phyloP scores from a whole-genome alignment of 805 yeast species.

The Saitoella complicata region DNA sequence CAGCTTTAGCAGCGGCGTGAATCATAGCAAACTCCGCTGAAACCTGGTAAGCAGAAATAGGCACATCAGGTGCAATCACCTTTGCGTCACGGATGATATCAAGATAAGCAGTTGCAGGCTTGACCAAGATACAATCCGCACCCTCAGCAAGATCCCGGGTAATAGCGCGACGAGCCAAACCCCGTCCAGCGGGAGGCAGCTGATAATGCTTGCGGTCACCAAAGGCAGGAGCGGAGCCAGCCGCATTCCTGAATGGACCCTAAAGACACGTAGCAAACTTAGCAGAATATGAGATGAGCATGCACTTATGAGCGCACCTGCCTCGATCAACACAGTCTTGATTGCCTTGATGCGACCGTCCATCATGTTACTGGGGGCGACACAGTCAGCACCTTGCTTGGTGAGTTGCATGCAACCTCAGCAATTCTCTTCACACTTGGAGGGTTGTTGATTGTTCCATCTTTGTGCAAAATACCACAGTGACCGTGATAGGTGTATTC shows the following conservation, averaged over 20 bases:
- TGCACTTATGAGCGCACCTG: conserved; percentile 67
- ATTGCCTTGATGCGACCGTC: conserved; percentile 88
- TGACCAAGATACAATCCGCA: conserved; percentile 86
- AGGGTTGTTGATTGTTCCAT: conserved; percentile 68
- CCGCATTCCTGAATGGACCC: conserved; percentile 97
- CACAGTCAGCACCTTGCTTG: conserved; percentile 85
- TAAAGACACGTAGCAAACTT: conserved; percentile 81
- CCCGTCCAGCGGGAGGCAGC: conserved; percentile 82
- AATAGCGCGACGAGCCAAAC: conserved; percentile 85
- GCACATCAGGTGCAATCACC: conserved; percentile 63
- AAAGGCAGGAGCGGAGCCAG: conserved; percentile 71
- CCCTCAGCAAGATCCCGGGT: conserved; percentile 79
- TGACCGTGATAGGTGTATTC: conserved; percentile 98
- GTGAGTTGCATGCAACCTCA: conserved; percentile 90
- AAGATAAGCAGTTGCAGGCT: conserved; percentile 88
- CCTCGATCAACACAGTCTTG: conserved; percentile 65
- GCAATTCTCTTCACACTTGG: conserved; percentile 68
- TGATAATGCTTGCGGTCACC: conserved; percentile 93
- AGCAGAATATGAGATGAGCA: conserved; percentile 87
- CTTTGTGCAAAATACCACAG: conserved; percentile 80
- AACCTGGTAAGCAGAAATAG: conserved; percentile 90
- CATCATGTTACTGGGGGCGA: conserved; percentile 96
- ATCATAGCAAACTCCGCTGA: conserved; percentile 96
- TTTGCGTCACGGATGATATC: conserved; percentile 84
- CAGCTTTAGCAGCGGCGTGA: conserved; percentile 96